Base-by-base conservation (phyloP, 805 yeast species). In the Candida stauntonica region DNA sequence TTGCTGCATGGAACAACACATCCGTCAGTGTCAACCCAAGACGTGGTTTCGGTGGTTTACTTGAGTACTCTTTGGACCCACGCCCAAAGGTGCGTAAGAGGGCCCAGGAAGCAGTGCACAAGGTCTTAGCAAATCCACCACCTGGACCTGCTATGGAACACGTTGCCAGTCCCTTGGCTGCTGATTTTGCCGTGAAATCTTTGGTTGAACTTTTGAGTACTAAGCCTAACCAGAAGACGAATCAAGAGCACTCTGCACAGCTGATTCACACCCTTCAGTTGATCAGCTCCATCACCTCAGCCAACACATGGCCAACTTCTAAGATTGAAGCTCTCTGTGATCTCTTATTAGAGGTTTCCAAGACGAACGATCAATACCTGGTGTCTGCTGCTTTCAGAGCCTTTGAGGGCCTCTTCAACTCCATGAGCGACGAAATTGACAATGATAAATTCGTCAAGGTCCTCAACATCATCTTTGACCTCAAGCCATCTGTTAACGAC, bases 1-100 rank as follows among this genome's bases (percentile, higher is more conserved):
- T 75, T 29, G 73, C 73, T 43, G 75, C 87, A 13, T 93, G 99
- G 99, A 67, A 63, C 40, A 73, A 73, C 47, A 60, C 74, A 23
- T 56, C 61, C 44, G 63, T 62, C 61, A 73, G 61, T 46, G 68
- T 68, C 43, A 72, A 77, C 28, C 95, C 96, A 35, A 77, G 74
- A 55, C 76, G 94, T 68, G 96, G 93, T 30, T 64, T 88, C 42
- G 72, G 74, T 28, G 95, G 91, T 32, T 62, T 89, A 42, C 63
- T 89, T 42, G 87, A 85, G 58, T 70, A 87, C 45, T 77, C 91
- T 0, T 64, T 86, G 30, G 97, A 93, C 61, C 82, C 84, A 32
- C 77, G 98, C 57, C 99, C 99, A 26, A 93, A 93, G 54, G 95
- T 93, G 11, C 78, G 99, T 60, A 86, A 84, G 73, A 81, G 97